Conservation (phyloP, 2,329 filamentous ascomycete species). For the Cladosporium sp. region DNA sequence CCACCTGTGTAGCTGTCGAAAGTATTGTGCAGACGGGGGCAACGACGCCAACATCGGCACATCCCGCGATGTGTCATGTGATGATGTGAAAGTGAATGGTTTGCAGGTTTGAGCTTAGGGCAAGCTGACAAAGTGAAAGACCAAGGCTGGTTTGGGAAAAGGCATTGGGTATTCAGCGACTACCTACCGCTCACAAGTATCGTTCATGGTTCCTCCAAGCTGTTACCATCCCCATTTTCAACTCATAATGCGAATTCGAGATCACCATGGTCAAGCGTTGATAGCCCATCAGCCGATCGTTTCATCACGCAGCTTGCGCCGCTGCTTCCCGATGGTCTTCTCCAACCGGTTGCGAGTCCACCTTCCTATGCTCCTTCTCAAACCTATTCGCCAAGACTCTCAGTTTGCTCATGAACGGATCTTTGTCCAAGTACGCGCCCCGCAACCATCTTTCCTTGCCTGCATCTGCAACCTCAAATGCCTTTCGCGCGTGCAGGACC, state of each 20-base stretch:
- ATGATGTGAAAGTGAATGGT: background rate
- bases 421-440: conserved; percentile 76
- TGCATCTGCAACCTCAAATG: conserved; percentile 68
- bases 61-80: background rate
- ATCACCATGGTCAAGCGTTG: background rate
- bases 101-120: too few species aligned
- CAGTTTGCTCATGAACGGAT: conserved; percentile 55
- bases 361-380: conserved; percentile 5
- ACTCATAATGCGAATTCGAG: background rate
- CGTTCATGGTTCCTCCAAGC: background rate
- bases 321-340: background rate
- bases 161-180: too few species aligned
- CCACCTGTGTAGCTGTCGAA: too few species aligned
- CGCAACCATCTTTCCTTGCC: conserved; percentile 72
- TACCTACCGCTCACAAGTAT: background rate
- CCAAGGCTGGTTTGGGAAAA: too few species aligned
- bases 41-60: background rate
- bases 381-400: conserved; percentile 25
- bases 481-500: conserved; percentile 77
- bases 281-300: background rate
- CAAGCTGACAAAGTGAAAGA: too few species aligned
- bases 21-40: background rate
- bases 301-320: background rate
- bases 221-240: background rate
- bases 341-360: background rate